A percentile compares a stretch with the other conserved stretches of the same genome.
Conservation (phyloP, 345 rosid genomes). For the Trapa incisa region DNA sequence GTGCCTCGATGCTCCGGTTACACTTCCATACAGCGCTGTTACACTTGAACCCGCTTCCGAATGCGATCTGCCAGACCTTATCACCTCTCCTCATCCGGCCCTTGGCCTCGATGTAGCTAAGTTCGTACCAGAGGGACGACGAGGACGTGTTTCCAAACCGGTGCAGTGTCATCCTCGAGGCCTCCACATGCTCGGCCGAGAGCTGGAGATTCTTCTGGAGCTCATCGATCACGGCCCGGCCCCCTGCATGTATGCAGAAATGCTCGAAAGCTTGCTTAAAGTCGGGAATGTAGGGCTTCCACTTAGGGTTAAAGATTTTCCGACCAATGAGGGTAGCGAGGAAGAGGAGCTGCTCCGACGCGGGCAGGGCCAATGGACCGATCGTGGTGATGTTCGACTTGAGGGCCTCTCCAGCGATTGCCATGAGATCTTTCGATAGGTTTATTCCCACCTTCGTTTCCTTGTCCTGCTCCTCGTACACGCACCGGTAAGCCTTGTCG, state of each 20-base stretch:
- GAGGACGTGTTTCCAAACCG: slow-evolving; percentile 87
- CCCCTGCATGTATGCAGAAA: no score
- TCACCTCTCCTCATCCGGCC: no score
- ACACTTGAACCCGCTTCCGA: slow-evolving; percentile 54
- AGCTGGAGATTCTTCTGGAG: slow-evolving; percentile 64
- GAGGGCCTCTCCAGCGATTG: slow-evolving; percentile 68
- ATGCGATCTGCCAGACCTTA: no score
- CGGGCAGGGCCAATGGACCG: slow-evolving; percentile 64
- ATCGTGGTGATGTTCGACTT: slow-evolving; percentile 70
- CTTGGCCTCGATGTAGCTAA: no score
- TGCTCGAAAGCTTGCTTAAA: no score
- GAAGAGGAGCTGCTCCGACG: slow-evolving; percentile 63
- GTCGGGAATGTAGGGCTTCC: no score
- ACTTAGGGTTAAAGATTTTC: slow-evolving; percentile 30
- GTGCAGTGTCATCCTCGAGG: slow-evolving; percentile 72
- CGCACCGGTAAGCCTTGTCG: slow-evolving; percentile 17
- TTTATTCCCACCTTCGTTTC: slow-evolving; percentile 54
- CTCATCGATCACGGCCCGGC: slow-evolving; percentile 28
- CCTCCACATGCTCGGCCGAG: slow-evolving; percentile 60
- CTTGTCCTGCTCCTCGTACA: slow-evolving; percentile 54
- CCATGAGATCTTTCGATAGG: slow-evolving; percentile 63
- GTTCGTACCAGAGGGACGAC: slow-evolving; percentile 23
- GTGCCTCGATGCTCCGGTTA: slow-evolving; percentile 44
- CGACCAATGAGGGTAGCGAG: slow-evolving; percentile 47
- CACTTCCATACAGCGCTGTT: slow-evolving; percentile 89